Base-by-base conservation (phyloP, 805 yeast species). In the Kodamaea leandrae region DNA sequence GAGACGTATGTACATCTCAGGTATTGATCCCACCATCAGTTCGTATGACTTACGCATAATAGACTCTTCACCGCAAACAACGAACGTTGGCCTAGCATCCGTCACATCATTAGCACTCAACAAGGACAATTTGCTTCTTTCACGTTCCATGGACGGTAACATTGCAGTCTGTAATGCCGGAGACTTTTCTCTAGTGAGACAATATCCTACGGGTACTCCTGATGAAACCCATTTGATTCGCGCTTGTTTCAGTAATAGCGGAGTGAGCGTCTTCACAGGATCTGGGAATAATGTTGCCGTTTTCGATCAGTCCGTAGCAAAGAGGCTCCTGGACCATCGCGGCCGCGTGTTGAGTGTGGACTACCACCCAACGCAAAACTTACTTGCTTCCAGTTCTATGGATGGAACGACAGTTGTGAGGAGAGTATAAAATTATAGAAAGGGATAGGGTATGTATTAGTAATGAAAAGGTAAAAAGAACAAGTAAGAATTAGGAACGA, bases 321-420 rank as follows among this genome's bases (percentile, higher is more conserved):
- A 68, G 35, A 79, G 81, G 50, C 57, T 72, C 7, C 64, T 68
- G 3, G 90, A 89, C 2, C 90, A 86, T 52, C 48, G 53, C 4
- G 84, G 88, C 0, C 60, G 80, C 0, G 84, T 80, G 0, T 58
- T 80, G 18, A 88, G 79, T 55, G 74, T 82, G 6, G 80, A 76
- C 50, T 74, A 68, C 47, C 77, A 75, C 49, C 78, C 80, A 5
- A 47, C 49, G 2, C 55, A 56, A 10, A 63, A 61, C 0, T 60
- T 72, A 10, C 26, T 81, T 7, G 56, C 74, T 2, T 69, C 82
- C 13, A 60, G 78, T 3, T 77, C 85, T 3, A 62, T 66, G 4
- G 89, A 82, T 54, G 80, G 83, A 0, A 64, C 73, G 3, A 51
- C 82, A 4, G 70, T 82, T 5, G 58, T 81, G 21, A 30, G 33